Evolutionary conservation across 371 early-diverging fungal genomes (phyloP).

Genomic region (Amoeboaphelidium protococcarum): DNA sequence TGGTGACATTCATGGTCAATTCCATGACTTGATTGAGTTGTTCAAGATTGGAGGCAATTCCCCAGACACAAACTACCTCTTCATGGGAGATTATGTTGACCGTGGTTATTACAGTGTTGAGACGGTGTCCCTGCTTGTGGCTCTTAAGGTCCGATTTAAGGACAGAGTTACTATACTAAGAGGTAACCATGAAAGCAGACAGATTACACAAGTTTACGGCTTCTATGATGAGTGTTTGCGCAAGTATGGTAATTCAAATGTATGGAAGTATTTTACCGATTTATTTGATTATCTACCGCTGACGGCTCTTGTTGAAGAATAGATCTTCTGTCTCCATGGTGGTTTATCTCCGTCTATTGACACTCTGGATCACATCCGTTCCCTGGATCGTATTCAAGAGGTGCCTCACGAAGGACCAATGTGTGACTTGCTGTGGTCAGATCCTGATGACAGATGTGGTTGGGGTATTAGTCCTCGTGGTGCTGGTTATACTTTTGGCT

Average conservation of each 20-base stretch:
- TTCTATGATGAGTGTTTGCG: slow-evolving; percentile 98
- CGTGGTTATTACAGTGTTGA: slow-evolving; percentile 98
- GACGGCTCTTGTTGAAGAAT: slow-evolving; percentile 83
- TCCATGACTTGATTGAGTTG: slow-evolving; percentile 92
- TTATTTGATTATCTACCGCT: slow-evolving; percentile 96
- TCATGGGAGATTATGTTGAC: slow-evolving; percentile 93
- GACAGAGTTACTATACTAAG: slow-evolving; percentile 90
- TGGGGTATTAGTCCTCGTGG: slow-evolving; percentile 98
- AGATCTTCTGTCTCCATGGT: slow-evolving; percentile 96
- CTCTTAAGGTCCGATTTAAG: slow-evolving; percentile 81
- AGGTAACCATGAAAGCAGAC: slow-evolving; percentile 97
- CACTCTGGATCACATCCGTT: slow-evolving; percentile 88
- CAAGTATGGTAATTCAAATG: slow-evolving; percentile 93
- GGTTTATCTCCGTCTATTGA: slow-evolving; percentile 94
- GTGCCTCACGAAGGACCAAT: slow-evolving; percentile 96
- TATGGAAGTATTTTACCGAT: slow-evolving; percentile 97
- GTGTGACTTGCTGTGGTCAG: slow-evolving; percentile 41
- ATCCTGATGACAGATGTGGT: slow-evolving; percentile 82
- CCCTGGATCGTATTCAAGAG: slow-evolving; percentile 90
- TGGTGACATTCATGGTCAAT: slow-evolving; percentile 99
- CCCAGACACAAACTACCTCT: slow-evolving; percentile 92
- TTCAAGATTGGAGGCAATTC: slow-evolving; percentile 94
- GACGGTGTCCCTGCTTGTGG: slow-evolving; percentile 85
- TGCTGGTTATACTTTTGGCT: slow-evolving; percentile 95
- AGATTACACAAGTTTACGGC: slow-evolving; percentile 98